A percentile compares a stretch with the other conserved stretches of the same genome.
Conservation (phyloP, 2,329 filamentous ascomycete genomes). For the Cercospora citrullina region DNA sequence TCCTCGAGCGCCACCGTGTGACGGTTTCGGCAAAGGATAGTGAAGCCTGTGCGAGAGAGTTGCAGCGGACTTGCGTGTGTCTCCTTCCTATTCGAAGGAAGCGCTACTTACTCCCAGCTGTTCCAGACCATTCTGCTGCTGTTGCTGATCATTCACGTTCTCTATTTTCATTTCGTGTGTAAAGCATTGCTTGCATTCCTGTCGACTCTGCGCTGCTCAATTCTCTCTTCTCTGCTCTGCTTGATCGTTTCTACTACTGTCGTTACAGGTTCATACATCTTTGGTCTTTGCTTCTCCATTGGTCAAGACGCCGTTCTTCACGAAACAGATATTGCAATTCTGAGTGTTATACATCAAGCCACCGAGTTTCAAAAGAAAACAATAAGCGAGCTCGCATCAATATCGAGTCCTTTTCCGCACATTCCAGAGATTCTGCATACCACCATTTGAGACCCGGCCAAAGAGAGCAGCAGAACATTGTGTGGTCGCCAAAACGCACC, state of each 20-base stretch:
- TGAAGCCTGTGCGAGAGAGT: neutral
- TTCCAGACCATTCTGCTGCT: neutral
- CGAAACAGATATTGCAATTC: neutral
- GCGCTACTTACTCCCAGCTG: neutral
- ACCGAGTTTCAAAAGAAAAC: neutral
- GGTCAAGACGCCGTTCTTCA: neutral
- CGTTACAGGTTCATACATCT: neutral
- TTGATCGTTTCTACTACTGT: neutral
- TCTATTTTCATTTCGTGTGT: neutral
- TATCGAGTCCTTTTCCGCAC: neutral
- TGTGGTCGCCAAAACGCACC: neutral
- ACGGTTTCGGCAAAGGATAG: neutral
- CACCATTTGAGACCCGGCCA: neutral
- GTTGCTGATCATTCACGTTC: neutral
- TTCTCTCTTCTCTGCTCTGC: neutral
- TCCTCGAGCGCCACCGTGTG: neutral
- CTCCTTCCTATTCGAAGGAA: neutral
- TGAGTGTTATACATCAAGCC: neutral
- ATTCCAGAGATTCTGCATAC: neutral
- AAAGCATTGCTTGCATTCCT: neutral
- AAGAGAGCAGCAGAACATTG: neutral
- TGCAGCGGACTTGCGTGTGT: neutral
- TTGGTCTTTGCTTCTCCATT: neutral
- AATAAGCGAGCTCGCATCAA: neutral
- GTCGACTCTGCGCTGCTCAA: neutral